Base-by-base conservation (phyloP, 495 filamentous ascomycete species). In the Penicillium atrosanguineum region DNA sequence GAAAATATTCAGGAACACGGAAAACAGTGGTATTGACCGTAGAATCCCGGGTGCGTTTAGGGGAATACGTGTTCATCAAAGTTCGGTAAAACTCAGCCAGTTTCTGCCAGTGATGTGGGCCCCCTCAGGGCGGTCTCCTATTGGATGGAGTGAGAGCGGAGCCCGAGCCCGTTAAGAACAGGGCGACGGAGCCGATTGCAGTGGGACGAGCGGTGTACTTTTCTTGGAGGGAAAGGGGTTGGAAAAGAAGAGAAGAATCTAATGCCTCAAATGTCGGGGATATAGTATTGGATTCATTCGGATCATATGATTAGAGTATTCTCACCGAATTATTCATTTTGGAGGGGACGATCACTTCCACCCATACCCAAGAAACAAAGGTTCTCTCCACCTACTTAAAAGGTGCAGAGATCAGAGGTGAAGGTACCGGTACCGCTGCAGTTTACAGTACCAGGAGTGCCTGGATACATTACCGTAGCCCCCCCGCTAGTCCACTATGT, bases 321-420 rank as follows among this genome's bases (percentile, higher is more conserved):
- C 31, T 34, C 31, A 34, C 31, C 31, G 31, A 34, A 34, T 39
- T 8, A 2, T 37, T 28, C 18, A 49, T 16, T 34, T 23, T n/a
- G 36, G 41, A 40, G 48, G 52, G 51, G 62, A 59, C 52, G 59
- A 65, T 65, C 62, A 56, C 46, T 52, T 20, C 50, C 38, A 53
- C 49, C 50, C 38, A 53, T 45, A 26, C 39, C 49, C 53, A 60
- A 62, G 62, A 53, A 53, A 59, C 53, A 23, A 45, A 48, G 28
- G 44, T 5, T 7, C 19, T 20, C 58, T 61, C 59, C 59, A 60
- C 53, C 59, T 56, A 41, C 61, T 57, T 19, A 42, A 42, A 42
- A 42, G 19, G n/a, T 34, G 31, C 11, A 34, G 31, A 34, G 31
- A 34, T 34, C 31, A 34, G 31, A 34, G 31, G 31, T 15, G 14